A percentile compares a stretch with the other conserved stretches of the same genome.
Evolutionary conservation across 805 yeast genomes (phyloP).

Genomic region (Cyberlindnera americana): DNA sequence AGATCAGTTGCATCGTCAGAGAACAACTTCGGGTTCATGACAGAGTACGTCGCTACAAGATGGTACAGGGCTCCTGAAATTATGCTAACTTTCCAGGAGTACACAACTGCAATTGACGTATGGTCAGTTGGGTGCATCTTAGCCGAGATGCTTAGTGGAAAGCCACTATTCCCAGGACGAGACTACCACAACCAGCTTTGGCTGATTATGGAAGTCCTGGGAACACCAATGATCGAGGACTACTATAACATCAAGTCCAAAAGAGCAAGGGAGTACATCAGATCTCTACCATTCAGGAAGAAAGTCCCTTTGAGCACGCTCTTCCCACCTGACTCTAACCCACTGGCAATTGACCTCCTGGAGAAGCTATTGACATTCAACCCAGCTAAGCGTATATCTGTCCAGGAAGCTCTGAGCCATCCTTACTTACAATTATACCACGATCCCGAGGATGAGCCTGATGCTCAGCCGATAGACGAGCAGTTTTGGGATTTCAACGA

Average conservation of each 20-base stretch:
- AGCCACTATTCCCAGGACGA: constrained; percentile 71
- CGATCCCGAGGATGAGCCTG: constrained; percentile 70
- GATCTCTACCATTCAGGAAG: constrained; percentile 59
- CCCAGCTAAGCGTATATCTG: constrained; percentile 71
- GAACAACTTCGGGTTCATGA: constrained; percentile 51
- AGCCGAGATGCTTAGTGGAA: constrained; percentile 58
- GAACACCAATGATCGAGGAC: constrained; percentile 73
- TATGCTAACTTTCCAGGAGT: constrained; percentile 69
- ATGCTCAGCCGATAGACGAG: constrained; percentile 34
- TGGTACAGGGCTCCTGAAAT: constrained; percentile 87
- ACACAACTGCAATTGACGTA: constrained; percentile 71
- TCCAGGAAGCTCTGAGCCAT: constrained; percentile 69
- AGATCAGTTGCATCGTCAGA: constrained; percentile 50
- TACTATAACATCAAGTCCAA: constrained; percentile 68
- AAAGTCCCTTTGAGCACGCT: constrained; percentile 49
- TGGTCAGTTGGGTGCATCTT: constrained; percentile 82
- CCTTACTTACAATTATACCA: constrained; percentile 69
- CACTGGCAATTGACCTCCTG: constrained; percentile 54
- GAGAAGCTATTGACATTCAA: constrained; percentile 70
- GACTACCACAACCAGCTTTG: constrained; percentile 68
- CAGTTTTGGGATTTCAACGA: constrained; percentile 41
- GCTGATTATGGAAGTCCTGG: constrained; percentile 63
- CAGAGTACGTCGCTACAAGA: constrained; percentile 81
- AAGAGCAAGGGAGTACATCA: constrained; percentile 73
- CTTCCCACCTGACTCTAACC: constrained; percentile 45